These are phyloP conservation scores for Lonicera japonica DNA, from an alignment of 129 eudicot genomes.

Conservation along the genomic window DNA sequence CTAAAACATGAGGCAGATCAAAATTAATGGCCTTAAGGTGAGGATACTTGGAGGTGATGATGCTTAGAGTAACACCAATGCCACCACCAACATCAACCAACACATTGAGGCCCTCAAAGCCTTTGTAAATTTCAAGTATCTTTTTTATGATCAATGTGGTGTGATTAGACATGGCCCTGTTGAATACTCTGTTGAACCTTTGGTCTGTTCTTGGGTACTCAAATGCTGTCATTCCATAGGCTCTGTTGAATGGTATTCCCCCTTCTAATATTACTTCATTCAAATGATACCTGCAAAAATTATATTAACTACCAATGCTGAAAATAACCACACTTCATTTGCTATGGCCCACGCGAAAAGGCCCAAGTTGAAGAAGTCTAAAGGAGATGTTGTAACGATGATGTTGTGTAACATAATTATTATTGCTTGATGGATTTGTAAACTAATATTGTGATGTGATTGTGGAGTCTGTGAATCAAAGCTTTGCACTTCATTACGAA, in stretches of 20 bases:
- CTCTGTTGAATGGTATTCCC: neutral
- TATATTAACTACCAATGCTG: too few species aligned
- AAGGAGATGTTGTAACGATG: too few species aligned
- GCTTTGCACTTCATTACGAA: too few species aligned
- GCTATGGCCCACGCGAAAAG: too few species aligned
- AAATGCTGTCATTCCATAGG: neutral
- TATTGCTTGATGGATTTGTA: too few species aligned
- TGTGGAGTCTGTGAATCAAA: too few species aligned
- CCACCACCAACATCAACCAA: neutral
- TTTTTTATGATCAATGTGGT: neutral
- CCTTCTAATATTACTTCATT: neutral
- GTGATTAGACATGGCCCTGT: neutral
- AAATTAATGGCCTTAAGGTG: conserved; percentile 12
- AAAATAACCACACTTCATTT: too few species aligned
- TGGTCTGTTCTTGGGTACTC: neutral
- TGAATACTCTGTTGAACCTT: neutral
- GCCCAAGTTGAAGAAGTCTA: too few species aligned
- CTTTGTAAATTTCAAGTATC: neutral
- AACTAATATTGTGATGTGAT: too few species aligned
- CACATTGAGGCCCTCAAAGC: conserved; percentile 5
- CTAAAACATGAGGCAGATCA: conserved; percentile 1
- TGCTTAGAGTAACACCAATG: conserved; percentile 2
- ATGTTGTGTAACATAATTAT: too few species aligned
- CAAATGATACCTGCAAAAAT: too few species aligned
- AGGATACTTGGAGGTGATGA: conserved; percentile 8